Percentiles rank a stretch among this genome's conserved stretches.
These are phyloP conservation scores for Ambrosia hybrid DNA, from an alignment of 140 eudicot species.

Conservation along the genomic window DNA sequence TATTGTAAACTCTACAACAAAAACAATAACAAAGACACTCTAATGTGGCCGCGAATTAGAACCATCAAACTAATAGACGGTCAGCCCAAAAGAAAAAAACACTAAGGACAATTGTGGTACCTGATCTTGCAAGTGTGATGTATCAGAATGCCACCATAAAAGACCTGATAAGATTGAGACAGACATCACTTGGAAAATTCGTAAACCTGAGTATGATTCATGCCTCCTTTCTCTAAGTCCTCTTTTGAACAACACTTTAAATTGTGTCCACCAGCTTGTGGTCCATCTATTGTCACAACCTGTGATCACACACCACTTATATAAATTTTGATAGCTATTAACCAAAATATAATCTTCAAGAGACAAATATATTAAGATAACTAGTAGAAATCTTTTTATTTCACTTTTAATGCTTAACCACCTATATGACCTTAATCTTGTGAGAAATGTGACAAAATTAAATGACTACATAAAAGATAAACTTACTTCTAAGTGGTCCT, in stretches of 20 bases:
- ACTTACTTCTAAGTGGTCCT: constrained; percentile 65
- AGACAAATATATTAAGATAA: constrained; percentile 22
- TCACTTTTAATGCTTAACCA: constrained; percentile 15
- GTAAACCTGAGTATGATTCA: constrained; percentile 75
- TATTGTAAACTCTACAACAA: neutral
- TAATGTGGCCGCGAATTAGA: neutral
- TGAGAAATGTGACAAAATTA: constrained; percentile 26
- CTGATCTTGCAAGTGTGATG: constrained; percentile 85
- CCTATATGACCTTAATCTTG: constrained; percentile 19
- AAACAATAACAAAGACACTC: neutral
- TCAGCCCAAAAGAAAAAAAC: neutral
- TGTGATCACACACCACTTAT: constrained; percentile 34
- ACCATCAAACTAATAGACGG: neutral
- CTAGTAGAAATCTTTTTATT: constrained; percentile 1
- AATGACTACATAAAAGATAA: constrained; percentile 15
- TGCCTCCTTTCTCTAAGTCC: constrained; percentile 86
- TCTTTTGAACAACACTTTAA: constrained; percentile 75
- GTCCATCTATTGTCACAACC: constrained; percentile 76
- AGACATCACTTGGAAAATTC: constrained; percentile 90
- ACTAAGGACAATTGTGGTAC: constrained; percentile 42
- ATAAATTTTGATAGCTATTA: neutral
- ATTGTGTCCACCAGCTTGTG: constrained; percentile 91
- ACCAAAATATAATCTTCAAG: constrained; percentile 1
- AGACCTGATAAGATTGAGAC: constrained; percentile 87
- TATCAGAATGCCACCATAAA: constrained; percentile 92